phyloP scores from a whole-genome alignment of 2,329 filamentous ascomycete species.

The Zalaria obscura region DNA sequence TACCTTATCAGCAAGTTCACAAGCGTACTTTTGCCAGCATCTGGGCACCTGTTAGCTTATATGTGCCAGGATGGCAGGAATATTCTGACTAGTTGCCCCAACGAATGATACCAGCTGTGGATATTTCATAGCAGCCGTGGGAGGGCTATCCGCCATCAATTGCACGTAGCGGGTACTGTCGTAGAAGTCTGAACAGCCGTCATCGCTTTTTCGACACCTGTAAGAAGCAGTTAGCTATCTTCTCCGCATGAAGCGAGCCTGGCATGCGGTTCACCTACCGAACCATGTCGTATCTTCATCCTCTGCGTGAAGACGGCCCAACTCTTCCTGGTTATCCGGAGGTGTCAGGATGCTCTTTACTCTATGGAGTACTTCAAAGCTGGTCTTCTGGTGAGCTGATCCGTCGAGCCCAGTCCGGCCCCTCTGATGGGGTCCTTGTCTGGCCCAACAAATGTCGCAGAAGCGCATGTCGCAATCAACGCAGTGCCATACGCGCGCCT shows the following conservation, averaged over 20 bases:
- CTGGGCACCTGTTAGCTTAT: neutral
- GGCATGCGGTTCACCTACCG: conserved; percentile 9
- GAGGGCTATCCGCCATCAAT: conserved; percentile 24
- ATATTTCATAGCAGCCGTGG: conserved; percentile 12
- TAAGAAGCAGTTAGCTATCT: conserved; percentile 13
- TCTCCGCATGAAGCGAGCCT: neutral
- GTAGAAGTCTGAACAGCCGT: neutral
- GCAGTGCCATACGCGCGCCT: conserved; percentile 15
- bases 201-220: conserved; percentile 18
- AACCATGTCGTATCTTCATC: conserved; percentile 27
- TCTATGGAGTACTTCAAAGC: conserved; percentile 12
- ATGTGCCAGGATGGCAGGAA: neutral
- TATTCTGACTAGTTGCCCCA: conserved; percentile 12
- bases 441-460: conserved; percentile 18
- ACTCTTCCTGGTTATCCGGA: conserved; percentile 13
- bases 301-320: conserved; percentile 19
- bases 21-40: conserved; percentile 35
- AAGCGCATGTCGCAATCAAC: conserved; percentile 19
- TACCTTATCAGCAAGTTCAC: conserved; percentile 33
- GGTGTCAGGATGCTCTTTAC: conserved; percentile 15
- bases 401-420: conserved; percentile 19
- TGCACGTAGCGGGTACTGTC: conserved; percentile 31
- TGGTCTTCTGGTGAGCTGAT: conserved; percentile 23
- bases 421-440: conserved; percentile 18
- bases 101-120: conserved; percentile 21